These are phyloP conservation scores for Agrocybe pediades DNA, from an alignment of 768 basidiomycete species.

Conservation along the genomic window DNA sequence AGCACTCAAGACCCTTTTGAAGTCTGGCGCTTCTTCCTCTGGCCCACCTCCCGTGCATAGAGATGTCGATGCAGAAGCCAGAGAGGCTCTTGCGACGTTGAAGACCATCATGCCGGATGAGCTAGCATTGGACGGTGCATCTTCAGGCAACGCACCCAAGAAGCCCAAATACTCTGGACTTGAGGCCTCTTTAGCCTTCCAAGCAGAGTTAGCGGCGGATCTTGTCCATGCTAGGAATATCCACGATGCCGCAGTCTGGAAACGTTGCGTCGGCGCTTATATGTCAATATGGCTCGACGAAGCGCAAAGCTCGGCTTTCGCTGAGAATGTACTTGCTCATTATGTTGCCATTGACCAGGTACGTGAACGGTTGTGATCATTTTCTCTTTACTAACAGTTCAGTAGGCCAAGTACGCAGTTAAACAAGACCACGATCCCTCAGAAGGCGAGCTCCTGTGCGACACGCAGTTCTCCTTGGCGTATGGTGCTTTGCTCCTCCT, in stretches of 20 bases:
- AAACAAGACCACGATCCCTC: conserved; percentile 46
- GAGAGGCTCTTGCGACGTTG: conserved; percentile 55
- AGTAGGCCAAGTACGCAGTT: conserved; percentile 61
- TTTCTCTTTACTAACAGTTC: conserved; percentile 5
- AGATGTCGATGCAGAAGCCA: conserved; percentile 66
- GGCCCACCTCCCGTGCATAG: conserved; percentile 71
- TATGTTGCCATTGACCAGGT: conserved; percentile 80
- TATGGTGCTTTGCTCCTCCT: conserved; percentile 93
- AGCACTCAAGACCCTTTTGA: conserved; percentile 77
- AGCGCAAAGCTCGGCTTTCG: conserved; percentile 50
- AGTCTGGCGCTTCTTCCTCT: conserved; percentile 79
- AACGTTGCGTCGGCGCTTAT: conserved; percentile 72
- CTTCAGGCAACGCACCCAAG: conserved; percentile 51
- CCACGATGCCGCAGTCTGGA: conserved; percentile 57
- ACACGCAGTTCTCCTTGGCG: conserved; percentile 93
- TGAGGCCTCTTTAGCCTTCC: conserved; percentile 65
- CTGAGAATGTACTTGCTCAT: conserved; percentile 66
- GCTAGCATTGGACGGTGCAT: conserved; percentile 41
- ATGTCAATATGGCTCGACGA: conserved; percentile 69
- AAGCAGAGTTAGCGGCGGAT: conserved; percentile 76
- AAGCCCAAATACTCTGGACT: conserved; percentile 59
- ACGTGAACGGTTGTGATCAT: conserved; percentile 13
- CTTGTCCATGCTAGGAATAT: conserved; percentile 65
- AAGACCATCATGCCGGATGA: conserved; percentile 60
- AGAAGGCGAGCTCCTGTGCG: conserved; percentile 86